Percentiles rank a stretch among this genome's conserved stretches.
Conservation (phyloP, 768 basidiomycete genomes). For the Tricholoma matsutake region DNA sequence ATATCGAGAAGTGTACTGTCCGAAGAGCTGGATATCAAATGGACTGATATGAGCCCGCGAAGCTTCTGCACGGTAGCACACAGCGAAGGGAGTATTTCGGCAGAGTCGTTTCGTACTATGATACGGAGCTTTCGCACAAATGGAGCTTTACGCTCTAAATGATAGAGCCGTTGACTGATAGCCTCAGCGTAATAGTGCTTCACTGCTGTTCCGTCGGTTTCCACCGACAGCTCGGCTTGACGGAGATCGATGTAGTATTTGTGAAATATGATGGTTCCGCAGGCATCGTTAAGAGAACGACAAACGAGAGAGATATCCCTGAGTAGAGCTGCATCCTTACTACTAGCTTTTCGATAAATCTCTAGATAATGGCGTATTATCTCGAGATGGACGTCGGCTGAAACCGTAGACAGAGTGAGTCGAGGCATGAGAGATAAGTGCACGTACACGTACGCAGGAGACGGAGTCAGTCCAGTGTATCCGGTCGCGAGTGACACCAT, state of each 20-base stretch:
- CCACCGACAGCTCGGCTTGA: too few relatives aligned
- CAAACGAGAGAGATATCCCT: neutral
- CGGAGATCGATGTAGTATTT: neutral
- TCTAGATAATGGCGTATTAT: too few relatives aligned
- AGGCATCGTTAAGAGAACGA: constrained; percentile 1
- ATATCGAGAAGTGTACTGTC: neutral
- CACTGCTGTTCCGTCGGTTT: neutral
- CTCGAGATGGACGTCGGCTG: neutral
- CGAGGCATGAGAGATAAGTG: neutral
- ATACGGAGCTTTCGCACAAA: neutral
- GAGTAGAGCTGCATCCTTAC: neutral
- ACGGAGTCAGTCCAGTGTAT: neutral
- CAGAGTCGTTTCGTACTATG: neutral
- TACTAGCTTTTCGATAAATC: neutral
- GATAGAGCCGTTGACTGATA: neutral
- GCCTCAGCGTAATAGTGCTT: neutral
- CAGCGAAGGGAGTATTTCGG: neutral
- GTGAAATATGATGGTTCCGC: neutral
- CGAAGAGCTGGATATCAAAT: neutral
- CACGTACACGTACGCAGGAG: neutral
- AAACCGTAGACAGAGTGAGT: neutral
- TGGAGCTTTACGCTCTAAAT: neutral
- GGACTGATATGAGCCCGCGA: neutral
- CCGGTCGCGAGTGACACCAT: neutral
- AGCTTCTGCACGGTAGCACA: neutral